A percentile compares a stretch with the other conserved stretches of the same genome.
phyloP scores from a whole-genome alignment of 169 alveolate species.

The Amoebophrya sp. region DNA sequence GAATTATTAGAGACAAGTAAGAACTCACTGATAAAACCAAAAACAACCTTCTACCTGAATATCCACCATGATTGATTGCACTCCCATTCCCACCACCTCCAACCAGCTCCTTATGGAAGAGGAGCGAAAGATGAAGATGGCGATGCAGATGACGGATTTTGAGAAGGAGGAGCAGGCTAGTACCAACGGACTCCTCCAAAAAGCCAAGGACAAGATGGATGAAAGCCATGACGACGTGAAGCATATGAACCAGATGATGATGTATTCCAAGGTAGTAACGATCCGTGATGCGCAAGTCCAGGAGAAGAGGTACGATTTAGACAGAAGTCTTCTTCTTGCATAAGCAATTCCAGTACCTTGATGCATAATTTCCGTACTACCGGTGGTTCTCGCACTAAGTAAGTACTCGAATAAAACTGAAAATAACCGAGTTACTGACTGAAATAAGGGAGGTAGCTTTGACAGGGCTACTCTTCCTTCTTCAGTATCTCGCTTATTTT shows the following conservation, averaged over 20 bases:
- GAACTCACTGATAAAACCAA: no score
- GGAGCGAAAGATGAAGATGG: constrained; percentile 24
- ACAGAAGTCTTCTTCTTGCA: not conserved
- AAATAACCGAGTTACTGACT: no score
- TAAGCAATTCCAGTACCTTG: not conserved
- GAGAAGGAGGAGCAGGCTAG: constrained; percentile 51
- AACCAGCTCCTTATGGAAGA: constrained; percentile 15
- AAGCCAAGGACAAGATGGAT: constrained; percentile 54
- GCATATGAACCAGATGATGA: constrained; percentile 70
- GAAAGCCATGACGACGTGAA: constrained; percentile 66
- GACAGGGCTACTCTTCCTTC: no score
- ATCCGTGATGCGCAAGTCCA: constrained; percentile 67
- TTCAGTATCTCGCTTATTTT: no score
- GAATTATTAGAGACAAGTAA: no score
- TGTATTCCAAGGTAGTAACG: constrained; percentile 69
- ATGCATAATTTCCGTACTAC: not conserved
- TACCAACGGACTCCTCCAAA: constrained; percentile 48
- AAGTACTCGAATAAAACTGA: no score
- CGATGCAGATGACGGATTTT: constrained; percentile 39
- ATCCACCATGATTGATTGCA: no score
- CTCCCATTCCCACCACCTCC: not conserved
- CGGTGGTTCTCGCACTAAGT: no score
- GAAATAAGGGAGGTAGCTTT: no score
- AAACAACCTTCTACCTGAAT: no score
- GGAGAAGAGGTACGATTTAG: constrained; percentile 56